These are phyloP conservation scores for Myxozyma monticola DNA, from an alignment of 805 yeast species.

Conservation along the genomic window DNA sequence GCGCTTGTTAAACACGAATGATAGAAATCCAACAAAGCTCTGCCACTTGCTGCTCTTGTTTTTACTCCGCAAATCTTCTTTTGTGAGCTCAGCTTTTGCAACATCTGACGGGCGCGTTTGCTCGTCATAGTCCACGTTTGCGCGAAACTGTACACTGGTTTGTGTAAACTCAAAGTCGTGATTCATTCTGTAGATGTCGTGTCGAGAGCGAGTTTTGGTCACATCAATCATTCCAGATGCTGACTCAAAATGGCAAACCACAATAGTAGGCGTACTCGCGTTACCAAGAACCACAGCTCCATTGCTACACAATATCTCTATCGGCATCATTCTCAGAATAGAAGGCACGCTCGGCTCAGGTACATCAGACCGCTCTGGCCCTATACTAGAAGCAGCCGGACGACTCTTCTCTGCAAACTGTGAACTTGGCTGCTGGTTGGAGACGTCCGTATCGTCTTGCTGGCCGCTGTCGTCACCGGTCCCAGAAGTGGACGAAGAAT, in stretches of 20 bases:
- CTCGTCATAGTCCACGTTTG: constrained; percentile 65
- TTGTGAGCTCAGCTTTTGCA: neutral
- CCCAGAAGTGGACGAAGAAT: neutral
- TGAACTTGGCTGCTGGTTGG: neutral
- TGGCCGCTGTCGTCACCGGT: neutral
- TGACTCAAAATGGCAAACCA: constrained; percentile 59
- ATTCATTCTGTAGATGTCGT: constrained; percentile 59
- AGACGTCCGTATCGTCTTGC: neutral
- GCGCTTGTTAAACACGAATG: constrained; percentile 9
- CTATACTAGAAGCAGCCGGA: too few species aligned
- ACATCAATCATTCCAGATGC: constrained; percentile 62
- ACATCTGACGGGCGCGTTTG: neutral
- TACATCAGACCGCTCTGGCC: neutral
- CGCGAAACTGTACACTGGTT: constrained; percentile 61
- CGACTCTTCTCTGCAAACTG: too few species aligned
- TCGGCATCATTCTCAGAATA: constrained; percentile 51
- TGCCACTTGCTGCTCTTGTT: constrained; percentile 12
- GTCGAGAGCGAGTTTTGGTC: constrained; percentile 40
- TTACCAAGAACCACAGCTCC: constrained; percentile 83
- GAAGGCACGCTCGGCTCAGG: neutral
- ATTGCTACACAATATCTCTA: constrained; percentile 57
- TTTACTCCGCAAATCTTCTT: neutral
- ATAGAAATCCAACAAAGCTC: constrained; percentile 16
- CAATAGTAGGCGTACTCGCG: constrained; percentile 67
- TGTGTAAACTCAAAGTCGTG: constrained; percentile 50